phyloP scores from a whole-genome alignment of 495 filamentous ascomycete genomes.

The Penicillium dipodomyicola region DNA sequence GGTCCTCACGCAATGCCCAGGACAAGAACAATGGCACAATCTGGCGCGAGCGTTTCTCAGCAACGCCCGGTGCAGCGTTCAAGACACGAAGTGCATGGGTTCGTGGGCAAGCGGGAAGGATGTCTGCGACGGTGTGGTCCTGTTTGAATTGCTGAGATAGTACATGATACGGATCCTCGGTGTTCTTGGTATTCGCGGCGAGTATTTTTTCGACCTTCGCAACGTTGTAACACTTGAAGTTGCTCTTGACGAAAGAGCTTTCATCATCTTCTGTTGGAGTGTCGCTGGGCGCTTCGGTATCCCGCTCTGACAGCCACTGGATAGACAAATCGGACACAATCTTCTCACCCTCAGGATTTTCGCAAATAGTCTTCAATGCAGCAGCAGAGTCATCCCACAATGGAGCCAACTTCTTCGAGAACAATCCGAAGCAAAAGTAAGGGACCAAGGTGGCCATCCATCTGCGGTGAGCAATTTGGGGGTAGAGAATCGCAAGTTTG shows the following conservation, averaged over 20 bases:
- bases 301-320: conserved; percentile 68
- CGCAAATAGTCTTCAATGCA: conserved; percentile 70
- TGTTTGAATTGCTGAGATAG: conserved; percentile 36
- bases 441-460: conserved; percentile 74
- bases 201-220: conserved; percentile 52
- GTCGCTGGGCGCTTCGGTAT: conserved; percentile 31
- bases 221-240: conserved; percentile 83
- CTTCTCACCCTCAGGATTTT: conserved; percentile 67
- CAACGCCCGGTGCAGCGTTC: conserved; percentile 65
- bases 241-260: conserved; percentile 35
- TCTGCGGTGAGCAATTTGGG: conserved; percentile 48
- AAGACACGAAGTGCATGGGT: conserved; percentile 79
- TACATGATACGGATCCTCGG: conserved; percentile 21
- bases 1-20: conserved; percentile 60
- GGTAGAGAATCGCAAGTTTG: conserved; percentile 64
- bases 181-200: conserved; percentile 25
- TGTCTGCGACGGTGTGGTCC: conserved; percentile 31
- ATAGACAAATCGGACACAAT: conserved; percentile 71
- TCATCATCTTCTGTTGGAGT: conserved; percentile 25
- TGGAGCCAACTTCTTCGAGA: conserved; percentile 77
- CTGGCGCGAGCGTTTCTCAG: conserved; percentile 79
- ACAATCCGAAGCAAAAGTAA: conserved; percentile 81
- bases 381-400: conserved; percentile 81
- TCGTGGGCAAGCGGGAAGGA: conserved; percentile 52
- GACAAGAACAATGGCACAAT: conserved; percentile 82